Evolutionary conservation across 2,329 filamentous ascomycete species (phyloP).

Genomic region (Arthroderma uncinatum): DNA sequence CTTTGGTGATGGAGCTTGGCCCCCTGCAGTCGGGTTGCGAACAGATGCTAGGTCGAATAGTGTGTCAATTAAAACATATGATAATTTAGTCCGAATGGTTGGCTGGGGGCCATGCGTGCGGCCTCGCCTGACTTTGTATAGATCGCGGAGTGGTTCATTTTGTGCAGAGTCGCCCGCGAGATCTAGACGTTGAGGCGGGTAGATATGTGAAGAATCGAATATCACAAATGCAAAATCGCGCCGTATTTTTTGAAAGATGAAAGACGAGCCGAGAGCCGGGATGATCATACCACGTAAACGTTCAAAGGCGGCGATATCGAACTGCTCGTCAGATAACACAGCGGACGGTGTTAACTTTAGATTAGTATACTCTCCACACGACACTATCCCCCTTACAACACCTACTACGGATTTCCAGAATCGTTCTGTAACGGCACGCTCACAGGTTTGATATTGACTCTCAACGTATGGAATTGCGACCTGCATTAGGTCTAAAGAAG

Average conservation of each 20-base stretch:
- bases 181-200: conserved; percentile 48
- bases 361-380: conserved; percentile 47
- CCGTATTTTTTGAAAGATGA: conserved; percentile 56
- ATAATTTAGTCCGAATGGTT: conserved; percentile 57
- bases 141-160: conserved; percentile 45
- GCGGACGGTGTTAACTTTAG: conserved; percentile 31
- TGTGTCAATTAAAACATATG: conserved; percentile 69
- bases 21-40: conserved; percentile 33
- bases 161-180: conserved; percentile 37
- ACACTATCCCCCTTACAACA: conserved; percentile 58
- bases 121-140: conserved; percentile 58
- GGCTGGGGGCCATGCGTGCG: conserved; percentile 59
- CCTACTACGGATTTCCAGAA: conserved; percentile 62
- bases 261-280: conserved; percentile 55
- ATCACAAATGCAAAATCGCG: conserved; percentile 62
- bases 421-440: conserved; percentile 35
- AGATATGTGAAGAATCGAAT: conserved; percentile 72
- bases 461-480: conserved; percentile 53
- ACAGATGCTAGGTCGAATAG: conserved; percentile 57
- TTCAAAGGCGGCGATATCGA: conserved; percentile 67
- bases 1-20: conserved; percentile 11
- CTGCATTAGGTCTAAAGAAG: conserved; percentile 56
- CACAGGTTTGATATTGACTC: conserved; percentile 26
- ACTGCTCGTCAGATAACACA: conserved; percentile 59
- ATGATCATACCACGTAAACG: conserved; percentile 58